phyloP scores from a whole-genome alignment of 768 basidiomycete genomes.

The Candolleomyces eurysporus region DNA sequence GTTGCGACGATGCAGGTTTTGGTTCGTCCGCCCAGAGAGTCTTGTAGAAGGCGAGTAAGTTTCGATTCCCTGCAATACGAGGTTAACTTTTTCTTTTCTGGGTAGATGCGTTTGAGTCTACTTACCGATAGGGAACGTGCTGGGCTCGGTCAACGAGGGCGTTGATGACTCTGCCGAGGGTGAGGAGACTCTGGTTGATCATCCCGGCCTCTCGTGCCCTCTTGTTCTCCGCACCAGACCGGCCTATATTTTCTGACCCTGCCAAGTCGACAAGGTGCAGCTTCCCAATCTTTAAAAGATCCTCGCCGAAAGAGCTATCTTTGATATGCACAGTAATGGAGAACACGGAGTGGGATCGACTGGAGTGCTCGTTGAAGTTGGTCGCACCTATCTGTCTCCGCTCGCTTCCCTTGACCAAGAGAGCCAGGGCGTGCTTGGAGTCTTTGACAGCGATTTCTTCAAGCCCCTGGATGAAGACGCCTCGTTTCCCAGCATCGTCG shows the following conservation, averaged over 20 bases:
- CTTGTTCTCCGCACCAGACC: conserved; percentile 93
- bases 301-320: conserved; percentile 80
- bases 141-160: conserved; percentile 88
- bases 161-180: conserved; percentile 96
- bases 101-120: neutral
- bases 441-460: conserved; percentile 87
- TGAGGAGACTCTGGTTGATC: conserved; percentile 96
- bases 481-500: conserved; percentile 79
- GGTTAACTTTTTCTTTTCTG: neutral
- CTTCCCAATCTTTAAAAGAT: conserved; percentile 90
- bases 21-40: conserved; percentile 95
- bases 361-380: conserved; percentile 96
- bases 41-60: conserved; percentile 94
- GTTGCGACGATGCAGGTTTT: conserved; percentile 99
- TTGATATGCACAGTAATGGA: conserved; percentile 94
- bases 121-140: conserved; percentile 92
- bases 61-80: conserved; percentile 77
- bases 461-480: conserved; percentile 91
- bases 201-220: conserved; percentile 95
- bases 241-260: conserved; percentile 95
- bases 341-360: conserved; percentile 97
- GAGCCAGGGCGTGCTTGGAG: conserved; percentile 75
- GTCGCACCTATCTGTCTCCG: conserved; percentile 93
- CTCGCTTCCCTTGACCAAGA: conserved; percentile 87
- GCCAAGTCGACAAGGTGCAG: conserved; percentile 97